Conservation (phyloP, 768 basidiomycete species). For the Imleria badia region DNA sequence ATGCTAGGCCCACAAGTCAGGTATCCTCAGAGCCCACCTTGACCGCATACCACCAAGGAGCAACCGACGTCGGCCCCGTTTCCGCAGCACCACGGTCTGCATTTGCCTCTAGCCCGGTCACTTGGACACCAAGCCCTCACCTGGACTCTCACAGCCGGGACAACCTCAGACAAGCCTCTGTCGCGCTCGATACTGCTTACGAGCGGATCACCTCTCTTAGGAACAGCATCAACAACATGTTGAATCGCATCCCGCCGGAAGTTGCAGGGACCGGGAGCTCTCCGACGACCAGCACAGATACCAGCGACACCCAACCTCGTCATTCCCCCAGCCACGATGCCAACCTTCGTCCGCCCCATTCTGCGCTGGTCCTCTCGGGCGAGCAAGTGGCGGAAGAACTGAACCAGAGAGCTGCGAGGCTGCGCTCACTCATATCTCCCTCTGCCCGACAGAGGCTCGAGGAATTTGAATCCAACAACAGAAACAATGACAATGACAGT, state of each 20-base stretch:
- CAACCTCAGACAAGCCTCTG: slow-evolving; percentile 49
- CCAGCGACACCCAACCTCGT: slow-evolving; percentile 6
- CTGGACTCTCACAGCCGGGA: slow-evolving; percentile 31
- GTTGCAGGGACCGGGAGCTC: slow-evolving; percentile 8
- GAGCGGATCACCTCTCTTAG: slow-evolving; percentile 55
- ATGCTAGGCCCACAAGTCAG: slow-evolving; percentile 9
- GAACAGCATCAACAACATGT: slow-evolving; percentile 46
- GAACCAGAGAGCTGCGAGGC: slow-evolving; percentile 28
- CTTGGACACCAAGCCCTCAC: slow-evolving; percentile 13
- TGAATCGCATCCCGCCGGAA: slow-evolving; percentile 40
- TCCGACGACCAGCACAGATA: slow-evolving; percentile 1
- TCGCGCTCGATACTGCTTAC: slow-evolving; percentile 55
- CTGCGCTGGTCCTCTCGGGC: slow-evolving; percentile 31
- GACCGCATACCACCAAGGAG: slow-evolving; percentile 14
- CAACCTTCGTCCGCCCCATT: slow-evolving; percentile 30
- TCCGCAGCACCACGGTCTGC: slow-evolving; percentile 5
- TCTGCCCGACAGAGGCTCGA: slow-evolving; percentile 34
- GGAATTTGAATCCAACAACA: slow-evolving; percentile 26
- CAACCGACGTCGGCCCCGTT: slow-evolving; percentile 5
- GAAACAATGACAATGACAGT: no score
- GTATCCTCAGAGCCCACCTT: slow-evolving; percentile 11
- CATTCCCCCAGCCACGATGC: slow-evolving; percentile 17
- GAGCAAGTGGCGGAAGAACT: slow-evolving; percentile 27
- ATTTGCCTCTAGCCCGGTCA: slow-evolving; percentile 4
- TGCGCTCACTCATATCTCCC: slow-evolving; percentile 31